These are phyloP conservation scores for Penicillium olsonii DNA, from an alignment of 2,329 filamentous ascomycete genomes.

Conservation along the genomic window DNA sequence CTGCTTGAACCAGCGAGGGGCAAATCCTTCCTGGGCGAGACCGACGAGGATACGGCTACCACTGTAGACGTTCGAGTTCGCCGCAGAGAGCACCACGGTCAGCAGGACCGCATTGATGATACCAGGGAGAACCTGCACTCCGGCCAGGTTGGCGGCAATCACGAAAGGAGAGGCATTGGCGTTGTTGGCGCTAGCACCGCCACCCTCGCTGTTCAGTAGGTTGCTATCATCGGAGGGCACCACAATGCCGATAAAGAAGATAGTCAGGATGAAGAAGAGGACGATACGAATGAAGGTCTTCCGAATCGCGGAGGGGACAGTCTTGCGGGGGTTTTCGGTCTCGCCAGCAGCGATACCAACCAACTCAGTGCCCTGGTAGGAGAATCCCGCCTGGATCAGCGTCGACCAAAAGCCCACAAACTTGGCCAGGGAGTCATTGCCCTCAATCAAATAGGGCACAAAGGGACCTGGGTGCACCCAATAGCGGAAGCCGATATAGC, in stretches of 20 bases:
- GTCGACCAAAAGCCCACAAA: slow-evolving; percentile 64
- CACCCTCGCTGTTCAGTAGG: slow-evolving; percentile 47
- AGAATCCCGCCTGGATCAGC: slow-evolving; percentile 46
- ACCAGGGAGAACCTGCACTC: slow-evolving; percentile 35
- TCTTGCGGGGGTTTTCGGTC: slow-evolving; percentile 69
- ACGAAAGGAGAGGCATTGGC: slow-evolving; percentile 43
- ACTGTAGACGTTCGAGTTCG: slow-evolving; percentile 44
- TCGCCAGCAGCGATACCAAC: slow-evolving; percentile 77
- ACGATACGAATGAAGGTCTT: slow-evolving; percentile 76
- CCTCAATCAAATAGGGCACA: slow-evolving; percentile 61
- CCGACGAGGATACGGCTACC: slow-evolving; percentile 69
- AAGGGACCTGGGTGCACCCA: slow-evolving; percentile 71
- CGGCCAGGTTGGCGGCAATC: slow-evolving; percentile 40
- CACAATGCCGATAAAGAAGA: slow-evolving; percentile 69
- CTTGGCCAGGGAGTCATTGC: slow-evolving; percentile 56
- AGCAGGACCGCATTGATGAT: slow-evolving; percentile 45
- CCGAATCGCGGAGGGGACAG: slow-evolving; percentile 69
- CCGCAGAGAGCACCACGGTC: slow-evolving; percentile 44
- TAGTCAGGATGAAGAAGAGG: slow-evolving; percentile 49
- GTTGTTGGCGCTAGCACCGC: slow-evolving; percentile 20
- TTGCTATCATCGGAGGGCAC: slow-evolving; percentile 62
- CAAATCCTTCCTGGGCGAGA: slow-evolving; percentile 53
- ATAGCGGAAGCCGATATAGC: slow-evolving; percentile 73
- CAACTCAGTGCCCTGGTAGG: slow-evolving; percentile 64
- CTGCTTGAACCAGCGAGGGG: slow-evolving; percentile 43